phyloP scores from a whole-genome alignment of 2,329 filamentous ascomycete species.

The Leptographium galeiforme region DNA sequence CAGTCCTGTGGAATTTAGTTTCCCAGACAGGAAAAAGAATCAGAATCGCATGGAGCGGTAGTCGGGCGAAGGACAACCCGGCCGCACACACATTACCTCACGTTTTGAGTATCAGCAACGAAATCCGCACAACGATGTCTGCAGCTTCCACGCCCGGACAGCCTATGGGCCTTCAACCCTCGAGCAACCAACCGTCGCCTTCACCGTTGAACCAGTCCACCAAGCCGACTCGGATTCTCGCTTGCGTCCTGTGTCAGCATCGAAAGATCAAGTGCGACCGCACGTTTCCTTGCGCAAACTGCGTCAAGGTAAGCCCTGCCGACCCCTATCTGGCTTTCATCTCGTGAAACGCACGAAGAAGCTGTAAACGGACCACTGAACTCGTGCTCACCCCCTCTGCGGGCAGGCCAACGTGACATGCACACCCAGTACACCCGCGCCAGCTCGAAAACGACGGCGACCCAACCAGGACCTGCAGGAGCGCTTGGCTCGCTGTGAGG shows the following conservation, averaged over 20 bases:
- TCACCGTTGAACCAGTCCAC: neutral
- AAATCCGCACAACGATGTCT: neutral
- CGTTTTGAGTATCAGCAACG: neutral
- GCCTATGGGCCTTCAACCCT: neutral
- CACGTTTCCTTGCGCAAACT: constrained; percentile 45
- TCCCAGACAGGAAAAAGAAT: neutral
- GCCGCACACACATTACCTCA: neutral
- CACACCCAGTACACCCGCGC: constrained; percentile 45
- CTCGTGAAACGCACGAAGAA: too few species aligned
- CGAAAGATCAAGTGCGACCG: constrained; percentile 52
- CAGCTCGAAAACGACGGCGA: constrained; percentile 42
- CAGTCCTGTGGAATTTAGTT: neutral
- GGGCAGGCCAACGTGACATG: constrained; percentile 43
- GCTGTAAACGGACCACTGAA: too few species aligned
- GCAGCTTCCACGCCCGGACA: constrained; percentile 1
- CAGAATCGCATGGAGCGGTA: neutral
- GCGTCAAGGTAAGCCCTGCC: constrained; percentile 34
- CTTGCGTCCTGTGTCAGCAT: constrained; percentile 45
- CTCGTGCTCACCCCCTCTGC: neutral
- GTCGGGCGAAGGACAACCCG: neutral
- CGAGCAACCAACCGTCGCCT: neutral
- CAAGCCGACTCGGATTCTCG: constrained; percentile 33
- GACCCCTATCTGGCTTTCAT: too few species aligned
- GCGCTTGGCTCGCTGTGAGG: constrained; percentile 44
- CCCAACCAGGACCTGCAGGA: constrained; percentile 51